These are phyloP conservation scores for Yarrowia sp. DNA, from an alignment of 805 yeast genomes.

Conservation along the genomic window DNA sequence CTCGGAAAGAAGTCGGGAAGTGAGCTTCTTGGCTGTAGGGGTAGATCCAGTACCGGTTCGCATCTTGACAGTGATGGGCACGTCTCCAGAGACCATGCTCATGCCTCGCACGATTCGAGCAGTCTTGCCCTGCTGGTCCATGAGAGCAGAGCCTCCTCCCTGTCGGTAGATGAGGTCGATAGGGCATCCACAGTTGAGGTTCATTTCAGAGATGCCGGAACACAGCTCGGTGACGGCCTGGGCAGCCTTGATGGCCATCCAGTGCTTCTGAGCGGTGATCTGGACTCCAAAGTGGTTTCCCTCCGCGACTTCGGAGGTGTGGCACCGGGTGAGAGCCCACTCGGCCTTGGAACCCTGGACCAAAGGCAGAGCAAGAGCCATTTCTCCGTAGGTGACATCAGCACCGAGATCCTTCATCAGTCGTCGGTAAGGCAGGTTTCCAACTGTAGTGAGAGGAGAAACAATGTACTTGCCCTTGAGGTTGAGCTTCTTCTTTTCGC, in stretches of 20 bases:
- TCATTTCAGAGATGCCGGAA: constrained; percentile 75
- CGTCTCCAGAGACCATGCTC: constrained; percentile 87
- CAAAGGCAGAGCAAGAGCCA: constrained; percentile 88
- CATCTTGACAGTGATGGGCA: constrained; percentile 90
- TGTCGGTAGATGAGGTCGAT: constrained; percentile 91
- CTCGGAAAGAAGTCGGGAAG: constrained; percentile 73
- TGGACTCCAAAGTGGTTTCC: constrained; percentile 90
- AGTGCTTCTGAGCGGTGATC: constrained; percentile 86
- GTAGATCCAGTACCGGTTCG: constrained; percentile 91
- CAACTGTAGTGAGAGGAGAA: constrained; percentile 97
- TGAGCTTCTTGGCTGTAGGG: constrained; percentile 84
- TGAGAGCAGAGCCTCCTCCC: constrained; percentile 94
- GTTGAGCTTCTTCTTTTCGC: constrained; percentile 81
- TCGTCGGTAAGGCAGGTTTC: constrained; percentile 93
- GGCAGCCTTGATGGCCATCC: constrained; percentile 94
- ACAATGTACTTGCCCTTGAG: constrained; percentile 79
- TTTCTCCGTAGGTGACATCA: constrained; percentile 91
- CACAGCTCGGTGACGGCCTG: constrained; percentile 71
- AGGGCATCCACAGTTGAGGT: constrained; percentile 97
- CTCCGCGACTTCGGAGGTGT: constrained; percentile 64
- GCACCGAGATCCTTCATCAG: constrained; percentile 90
- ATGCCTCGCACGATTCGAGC: constrained; percentile 82
- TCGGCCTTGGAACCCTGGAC: constrained; percentile 91
- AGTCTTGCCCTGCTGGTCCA: constrained; percentile 87
- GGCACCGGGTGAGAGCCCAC: constrained; percentile 97